Percentiles rank a stretch among this genome's conserved stretches.
Conservation (phyloP, 1,284 basidiomycete species). For the Salmacisia buchloeana region DNA sequence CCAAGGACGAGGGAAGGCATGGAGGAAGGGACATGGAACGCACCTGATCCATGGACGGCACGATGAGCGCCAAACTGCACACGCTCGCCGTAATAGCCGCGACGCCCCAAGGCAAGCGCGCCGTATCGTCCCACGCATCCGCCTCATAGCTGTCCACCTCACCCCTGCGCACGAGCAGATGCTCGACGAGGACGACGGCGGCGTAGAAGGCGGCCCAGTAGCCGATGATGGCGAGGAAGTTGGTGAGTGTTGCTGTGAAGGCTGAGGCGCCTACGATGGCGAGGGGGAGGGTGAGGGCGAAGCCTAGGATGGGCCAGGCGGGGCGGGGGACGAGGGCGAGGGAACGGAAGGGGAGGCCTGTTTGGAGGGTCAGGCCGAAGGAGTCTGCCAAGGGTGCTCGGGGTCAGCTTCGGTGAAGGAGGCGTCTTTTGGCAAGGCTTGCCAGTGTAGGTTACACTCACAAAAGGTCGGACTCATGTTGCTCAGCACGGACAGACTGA, state of each 20-base stretch:
- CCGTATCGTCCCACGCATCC: slow-evolving; percentile 58
- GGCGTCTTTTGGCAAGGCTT: not conserved
- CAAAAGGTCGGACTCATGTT: slow-evolving; percentile 73
- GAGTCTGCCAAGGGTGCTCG: slow-evolving; percentile 17
- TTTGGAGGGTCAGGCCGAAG: slow-evolving; percentile 35
- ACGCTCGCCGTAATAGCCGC: slow-evolving; percentile 52
- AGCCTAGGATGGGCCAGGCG: slow-evolving; percentile 73
- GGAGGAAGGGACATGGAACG: not conserved
- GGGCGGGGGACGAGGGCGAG: slow-evolving; percentile 67
- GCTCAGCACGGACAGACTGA: slow-evolving; percentile 67
- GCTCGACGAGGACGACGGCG: slow-evolving; percentile 60
- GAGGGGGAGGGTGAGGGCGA: slow-evolving; percentile 65
- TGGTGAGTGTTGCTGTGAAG: slow-evolving; percentile 59
- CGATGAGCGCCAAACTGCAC: slow-evolving; percentile 38
- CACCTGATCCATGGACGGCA: slow-evolving; percentile 49
- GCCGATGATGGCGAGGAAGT: slow-evolving; percentile 59
- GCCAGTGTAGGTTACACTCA: not conserved
- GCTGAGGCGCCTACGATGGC: slow-evolving; percentile 62
- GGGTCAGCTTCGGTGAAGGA: not conserved
- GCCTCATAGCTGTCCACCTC: slow-evolving; percentile 58
- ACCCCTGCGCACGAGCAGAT: slow-evolving; percentile 58
- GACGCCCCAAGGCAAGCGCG: slow-evolving; percentile 58
- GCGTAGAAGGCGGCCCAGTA: slow-evolving; percentile 65
- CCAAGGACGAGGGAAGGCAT: not conserved
- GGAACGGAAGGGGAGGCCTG: slow-evolving; percentile 58